A percentile compares a stretch with the other conserved stretches of the same genome.
phyloP scores from a whole-genome alignment of 768 basidiomycete genomes.

The Amanita molliuscula region DNA sequence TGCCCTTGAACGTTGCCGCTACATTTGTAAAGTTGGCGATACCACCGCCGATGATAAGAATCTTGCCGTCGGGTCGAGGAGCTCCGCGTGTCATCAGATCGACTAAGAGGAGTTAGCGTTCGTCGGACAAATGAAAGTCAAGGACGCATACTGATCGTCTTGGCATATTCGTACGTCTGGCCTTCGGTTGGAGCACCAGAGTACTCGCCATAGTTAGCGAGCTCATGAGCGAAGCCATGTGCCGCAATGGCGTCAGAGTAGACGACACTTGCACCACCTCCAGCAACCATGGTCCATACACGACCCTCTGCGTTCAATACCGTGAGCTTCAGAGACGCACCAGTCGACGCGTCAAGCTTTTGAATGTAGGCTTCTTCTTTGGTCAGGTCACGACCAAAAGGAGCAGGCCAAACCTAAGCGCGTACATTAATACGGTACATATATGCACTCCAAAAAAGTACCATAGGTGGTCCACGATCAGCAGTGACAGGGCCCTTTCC shows the following conservation, averaged over 20 bases:
- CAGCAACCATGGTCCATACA: conserved; percentile 99
- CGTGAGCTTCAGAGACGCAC: conserved; percentile 96
- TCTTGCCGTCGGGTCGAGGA: conserved; percentile 81
- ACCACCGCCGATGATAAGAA: conserved; percentile 99
- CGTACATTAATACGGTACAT: neutral
- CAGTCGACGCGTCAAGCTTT: conserved; percentile 93
- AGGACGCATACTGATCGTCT: conserved; percentile 74
- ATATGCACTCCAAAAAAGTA: conserved; percentile 17
- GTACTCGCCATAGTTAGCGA: conserved; percentile 99
- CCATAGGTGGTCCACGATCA: conserved; percentile 97
- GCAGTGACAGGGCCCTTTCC: conserved; percentile 47
- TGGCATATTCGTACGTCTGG: conserved; percentile 99
- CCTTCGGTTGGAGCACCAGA: conserved; percentile 96
- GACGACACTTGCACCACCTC: conserved; percentile 72
- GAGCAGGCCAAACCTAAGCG: conserved; percentile 70
- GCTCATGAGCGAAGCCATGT: conserved; percentile 92
- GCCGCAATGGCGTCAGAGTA: conserved; percentile 80
- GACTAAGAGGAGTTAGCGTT: conserved; percentile 29
- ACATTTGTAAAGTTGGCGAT: conserved; percentile 99
- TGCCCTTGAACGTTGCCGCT: conserved; percentile 98
- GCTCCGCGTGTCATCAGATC: conserved; percentile 91
- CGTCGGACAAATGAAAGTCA: neutral
- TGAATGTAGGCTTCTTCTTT: conserved; percentile 99
- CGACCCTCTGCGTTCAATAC: conserved; percentile 92
- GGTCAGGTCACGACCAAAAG: conserved; percentile 95